Evolutionary conservation across 805 yeast species (phyloP), one percentile per base, ranked within the genome.

Genomic region (Ogataea nakhonphanomensis): DNA sequence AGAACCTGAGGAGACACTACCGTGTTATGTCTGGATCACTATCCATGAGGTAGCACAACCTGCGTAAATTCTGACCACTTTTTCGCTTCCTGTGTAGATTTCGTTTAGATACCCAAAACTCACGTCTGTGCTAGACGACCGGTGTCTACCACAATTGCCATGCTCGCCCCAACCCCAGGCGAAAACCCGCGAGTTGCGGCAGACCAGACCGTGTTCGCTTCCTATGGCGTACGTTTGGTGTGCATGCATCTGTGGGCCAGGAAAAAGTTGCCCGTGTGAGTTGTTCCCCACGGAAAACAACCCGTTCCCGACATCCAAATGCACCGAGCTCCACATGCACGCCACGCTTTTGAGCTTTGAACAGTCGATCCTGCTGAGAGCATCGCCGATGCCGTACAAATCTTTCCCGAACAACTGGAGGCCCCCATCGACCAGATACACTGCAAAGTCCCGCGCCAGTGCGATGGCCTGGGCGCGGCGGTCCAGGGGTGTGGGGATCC

Each of bases 161-260:
- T 91, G 99, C 55, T 93, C 98, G 10, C 96, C 97, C 99, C 99
- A 91, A 0, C 99, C 99, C 98, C 98, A 93, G 2, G 90, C 73
- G 39, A 55, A 65, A 0, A 89, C 81, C 7, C 41, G 35, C 28
- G 60, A 50, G 11, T 57, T 48, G 1, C 32, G n/a, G 1, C 51
- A 37, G 6, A 60, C 51, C 12, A 89, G 52, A 0, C 93, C 95
- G 60, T 91, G 99, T 56, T 91, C 98, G 59, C 95, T 86, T 0
- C 99, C 99, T 5, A 77, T 71, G 1, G 69, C 66, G 38, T 68
- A 66, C 7, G 43, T 25, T 17, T 43, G 35, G 24, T 57, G 44
- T 25, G 35, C 20, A 3, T 2, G 3, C 15, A 13, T 10, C 6
- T 15, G 11, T 25, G 20, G 4, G 12, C 21, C 32, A 6, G 65